Conservation (phyloP, 2,329 filamentous ascomycete species). For the Mollisiaceae sp. region DNA sequence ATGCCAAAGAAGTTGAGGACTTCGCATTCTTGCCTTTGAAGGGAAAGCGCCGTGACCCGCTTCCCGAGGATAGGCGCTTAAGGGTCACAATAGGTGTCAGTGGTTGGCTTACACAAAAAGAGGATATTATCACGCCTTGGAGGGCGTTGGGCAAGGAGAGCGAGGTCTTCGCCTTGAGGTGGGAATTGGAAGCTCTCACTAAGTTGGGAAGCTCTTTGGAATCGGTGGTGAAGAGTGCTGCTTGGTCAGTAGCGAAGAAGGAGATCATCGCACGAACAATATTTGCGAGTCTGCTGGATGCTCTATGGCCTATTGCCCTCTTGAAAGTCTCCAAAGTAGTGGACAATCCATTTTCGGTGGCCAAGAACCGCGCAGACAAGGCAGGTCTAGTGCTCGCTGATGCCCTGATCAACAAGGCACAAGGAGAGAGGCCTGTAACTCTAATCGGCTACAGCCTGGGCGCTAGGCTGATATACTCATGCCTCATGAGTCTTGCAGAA, state of each 20-base stretch:
- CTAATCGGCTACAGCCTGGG: conserved; percentile 83
- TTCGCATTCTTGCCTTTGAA: conserved; percentile 84
- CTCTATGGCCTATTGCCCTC: conserved; percentile 72
- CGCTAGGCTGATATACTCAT: conserved; percentile 81
- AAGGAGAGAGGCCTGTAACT: conserved; percentile 81
- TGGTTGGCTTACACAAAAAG: conserved; percentile 77
- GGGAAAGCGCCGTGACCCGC: conserved; percentile 51
- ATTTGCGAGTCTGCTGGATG: conserved; percentile 69
- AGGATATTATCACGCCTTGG: conserved; percentile 81
- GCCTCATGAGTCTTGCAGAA: conserved; percentile 76
- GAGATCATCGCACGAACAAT: conserved; percentile 68
- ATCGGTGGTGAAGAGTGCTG: conserved; percentile 76
- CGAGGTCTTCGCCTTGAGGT: conserved; percentile 83
- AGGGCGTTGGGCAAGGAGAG: conserved; percentile 71
- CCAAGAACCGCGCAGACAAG: conserved; percentile 78
- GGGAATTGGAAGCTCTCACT: conserved; percentile 78
- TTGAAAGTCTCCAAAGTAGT: conserved; percentile 70
- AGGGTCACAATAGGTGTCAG: conserved; percentile 83
- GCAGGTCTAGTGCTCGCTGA: conserved; percentile 81
- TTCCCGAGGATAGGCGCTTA: conserved; percentile 67
- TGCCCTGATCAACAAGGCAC: conserved; percentile 79
- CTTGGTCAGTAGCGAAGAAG: conserved; percentile 76
- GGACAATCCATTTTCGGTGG: conserved; percentile 83
- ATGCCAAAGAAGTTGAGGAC: conserved; percentile 83
- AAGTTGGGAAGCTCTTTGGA: conserved; percentile 81